phyloP scores from a whole-genome alignment of 2,329 filamentous ascomycete species.

The Venturia aucupariae region DNA sequence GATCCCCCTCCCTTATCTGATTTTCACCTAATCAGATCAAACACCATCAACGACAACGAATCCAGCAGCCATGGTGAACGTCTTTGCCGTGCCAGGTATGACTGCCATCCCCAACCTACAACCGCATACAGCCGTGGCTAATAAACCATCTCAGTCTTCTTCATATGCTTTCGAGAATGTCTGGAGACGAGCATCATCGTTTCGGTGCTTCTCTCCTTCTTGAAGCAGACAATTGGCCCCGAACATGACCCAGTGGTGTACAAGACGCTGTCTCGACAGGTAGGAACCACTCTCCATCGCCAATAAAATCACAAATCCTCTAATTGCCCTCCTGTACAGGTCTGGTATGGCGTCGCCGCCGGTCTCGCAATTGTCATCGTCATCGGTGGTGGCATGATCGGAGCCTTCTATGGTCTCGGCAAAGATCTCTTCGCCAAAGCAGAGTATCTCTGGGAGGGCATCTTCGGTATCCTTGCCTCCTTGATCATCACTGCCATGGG shows the following conservation, averaged over 20 bases:
- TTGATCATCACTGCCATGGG: constrained; percentile 78
- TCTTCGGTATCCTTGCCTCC: constrained; percentile 64
- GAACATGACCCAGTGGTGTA: constrained; percentile 52
- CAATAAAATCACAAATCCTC: not conserved
- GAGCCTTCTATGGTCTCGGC: constrained; percentile 62
- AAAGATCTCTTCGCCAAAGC: constrained; percentile 56
- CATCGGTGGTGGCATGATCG: constrained; percentile 58
- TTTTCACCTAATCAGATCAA: constrained; percentile 18
- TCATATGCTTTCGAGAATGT: constrained; percentile 81
- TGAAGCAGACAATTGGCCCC: constrained; percentile 70
- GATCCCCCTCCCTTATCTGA: constrained; percentile 5
- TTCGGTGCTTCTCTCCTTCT: constrained; percentile 74
- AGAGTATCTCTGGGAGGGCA: constrained; percentile 74
- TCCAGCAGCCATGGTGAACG: constrained; percentile 44
- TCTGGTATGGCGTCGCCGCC: constrained; percentile 58
- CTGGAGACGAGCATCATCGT: constrained; percentile 78
- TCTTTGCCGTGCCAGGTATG: constrained; percentile 60
- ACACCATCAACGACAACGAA: not conserved
- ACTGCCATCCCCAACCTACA: not conserved
- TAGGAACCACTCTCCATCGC: constrained; percentile 21
- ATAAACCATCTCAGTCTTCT: constrained; percentile 52
- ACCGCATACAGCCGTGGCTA: not conserved
- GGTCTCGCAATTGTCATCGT: constrained; percentile 57
- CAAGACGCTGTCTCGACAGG: constrained; percentile 59
- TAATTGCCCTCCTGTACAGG: constrained; percentile 28